Evolutionary conservation across 495 filamentous ascomycete species (phyloP).

Genomic region (Aspergillus conjunctus): DNA sequence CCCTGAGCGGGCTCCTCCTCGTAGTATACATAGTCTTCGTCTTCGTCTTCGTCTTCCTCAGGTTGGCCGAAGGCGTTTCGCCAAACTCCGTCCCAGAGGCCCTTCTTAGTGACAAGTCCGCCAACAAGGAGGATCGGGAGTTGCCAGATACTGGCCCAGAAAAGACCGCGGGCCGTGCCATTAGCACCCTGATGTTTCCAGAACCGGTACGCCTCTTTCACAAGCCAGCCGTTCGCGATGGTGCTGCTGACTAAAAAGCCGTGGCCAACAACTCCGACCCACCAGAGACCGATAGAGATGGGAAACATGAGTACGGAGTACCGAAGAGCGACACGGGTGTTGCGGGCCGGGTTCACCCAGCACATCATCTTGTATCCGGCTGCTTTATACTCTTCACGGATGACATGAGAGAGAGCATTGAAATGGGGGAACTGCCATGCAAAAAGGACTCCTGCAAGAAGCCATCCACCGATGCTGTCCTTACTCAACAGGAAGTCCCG

Average conservation of each 20-base stretch:
- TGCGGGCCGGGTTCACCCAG: constrained; percentile 83
- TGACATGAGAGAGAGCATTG: constrained; percentile 84
- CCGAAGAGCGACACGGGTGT: constrained; percentile 80
- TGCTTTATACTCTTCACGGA: constrained; percentile 83
- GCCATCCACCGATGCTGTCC: constrained; percentile 80
- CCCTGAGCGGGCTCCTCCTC: constrained; percentile 27
- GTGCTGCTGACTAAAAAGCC: constrained; percentile 80
- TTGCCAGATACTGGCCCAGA: constrained; percentile 99
- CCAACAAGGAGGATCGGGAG: constrained; percentile 87
- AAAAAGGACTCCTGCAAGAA: constrained; percentile 81
- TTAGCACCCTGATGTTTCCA: constrained; percentile 75
- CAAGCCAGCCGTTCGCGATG: constrained; percentile 85
- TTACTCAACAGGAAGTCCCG: constrained; percentile 75
- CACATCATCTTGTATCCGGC: constrained; percentile 90
- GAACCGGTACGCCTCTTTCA: constrained; percentile 78
- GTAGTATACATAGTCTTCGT: constrained; percentile 45
- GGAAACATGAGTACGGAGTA: constrained; percentile 90
- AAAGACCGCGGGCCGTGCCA: constrained; percentile 81
- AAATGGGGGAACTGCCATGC: constrained; percentile 99
- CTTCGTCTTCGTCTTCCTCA: constrained; percentile 47
- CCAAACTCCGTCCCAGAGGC: constrained; percentile 87
- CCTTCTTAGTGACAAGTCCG: constrained; percentile 92
- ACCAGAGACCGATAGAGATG: constrained; percentile 81
- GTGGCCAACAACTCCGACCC: constrained; percentile 80
- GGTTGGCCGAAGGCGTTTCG: constrained; percentile 58